Evolutionary conservation across 2,329 filamentous ascomycete species (phyloP), one percentile per base, ranked within the genome.

Genomic region (Sclerotinia spermophila): DNA sequence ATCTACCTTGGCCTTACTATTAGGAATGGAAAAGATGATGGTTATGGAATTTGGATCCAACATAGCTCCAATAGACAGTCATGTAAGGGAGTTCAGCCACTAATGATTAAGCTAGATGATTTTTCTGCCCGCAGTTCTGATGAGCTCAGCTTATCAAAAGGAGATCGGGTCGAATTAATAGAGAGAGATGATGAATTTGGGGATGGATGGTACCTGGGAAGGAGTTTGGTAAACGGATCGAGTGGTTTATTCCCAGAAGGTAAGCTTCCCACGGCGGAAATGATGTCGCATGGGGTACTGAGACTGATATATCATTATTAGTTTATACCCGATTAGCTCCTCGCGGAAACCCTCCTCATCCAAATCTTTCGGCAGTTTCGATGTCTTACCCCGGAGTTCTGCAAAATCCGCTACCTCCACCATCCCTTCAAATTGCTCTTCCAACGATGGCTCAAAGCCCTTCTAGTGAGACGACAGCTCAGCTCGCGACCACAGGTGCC

Each of bases 41-140:
- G 24, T 19, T 68, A 62, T 70, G 67, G 69, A 64, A 33, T 68
- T 62, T 70, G 66, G 69, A 64, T 44, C 35, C 48, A 21, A 44
- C 55, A 59, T 59, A 33, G 19, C 35, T 40, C 30, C 38, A 55
- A 56, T 66, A 38, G 11, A 65, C 27, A 24, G 17, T 44, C 38
- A 66, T 58, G 30, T 55, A 40, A 45, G 59, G 68, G 59, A 55
- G 53, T 53, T 42, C 35, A 51, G 51, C n/a, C 33, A 40, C 44
- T 66, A 35, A 59, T 56, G 24, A 45, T 53, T 44, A 19, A 62
- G 24, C 44, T 73, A 97, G 93, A 99, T 82, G 94, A 97, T 82
- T 98, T 99, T 81, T 85, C 90, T 76, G 94, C 95, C 71, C 90
- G 96, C 75, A 96, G 94, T 81, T 91, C 92, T 71, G 96, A 99